Percentiles rank a stretch among this genome's conserved stretches.
phyloP scores from a whole-genome alignment of 208 protist species.

The Trypanosoma congolense region DNA sequence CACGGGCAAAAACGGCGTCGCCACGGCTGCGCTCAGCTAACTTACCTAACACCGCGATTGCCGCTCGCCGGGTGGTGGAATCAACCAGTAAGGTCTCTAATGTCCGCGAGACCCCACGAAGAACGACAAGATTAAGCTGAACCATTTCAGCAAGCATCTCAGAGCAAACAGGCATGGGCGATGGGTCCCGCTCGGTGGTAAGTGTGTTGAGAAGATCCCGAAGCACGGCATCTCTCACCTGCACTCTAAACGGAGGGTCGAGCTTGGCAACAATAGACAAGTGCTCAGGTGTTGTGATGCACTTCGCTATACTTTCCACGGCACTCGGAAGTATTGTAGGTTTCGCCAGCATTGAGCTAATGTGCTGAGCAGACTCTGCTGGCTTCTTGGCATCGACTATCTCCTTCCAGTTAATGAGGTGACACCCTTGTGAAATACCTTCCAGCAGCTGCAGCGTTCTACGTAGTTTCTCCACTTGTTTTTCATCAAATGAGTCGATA shows the following conservation, averaged over 20 bases:
- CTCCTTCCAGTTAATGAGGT: conserved; percentile 28
- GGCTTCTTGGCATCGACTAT: conserved; percentile 29
- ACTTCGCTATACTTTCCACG: conserved; percentile 25
- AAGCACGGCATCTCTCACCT: conserved; percentile 60
- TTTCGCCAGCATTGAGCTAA: conserved; percentile 17
- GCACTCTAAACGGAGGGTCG: conserved; percentile 25
- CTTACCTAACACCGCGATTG: conserved; percentile 45
- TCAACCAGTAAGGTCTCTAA: conserved; percentile 51
- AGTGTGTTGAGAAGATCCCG: conserved; percentile 48
- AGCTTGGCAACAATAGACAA: conserved; percentile 43
- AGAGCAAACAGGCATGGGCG: conserved; percentile 29
- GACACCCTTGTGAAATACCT: conserved; percentile 24
- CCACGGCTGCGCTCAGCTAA: conserved; percentile 40
- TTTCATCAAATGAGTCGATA: conserved; percentile 19
- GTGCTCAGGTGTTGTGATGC: conserved; percentile 47
- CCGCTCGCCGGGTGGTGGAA: conserved; percentile 32
- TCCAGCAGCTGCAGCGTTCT: conserved; percentile 24
- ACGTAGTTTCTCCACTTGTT: conserved; percentile 26
- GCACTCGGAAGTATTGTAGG: conserved; percentile 17
- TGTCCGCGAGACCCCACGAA: conserved; percentile 36
- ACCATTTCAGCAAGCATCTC: conserved; percentile 58
- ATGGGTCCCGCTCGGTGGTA: conserved; percentile 4
- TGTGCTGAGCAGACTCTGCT: conserved; percentile 22
- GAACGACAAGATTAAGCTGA: conserved; percentile 45
- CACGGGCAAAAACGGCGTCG: conserved; percentile 34